Base-by-base conservation (phyloP, 2,329 filamentous ascomycete species). In the Biscogniauxia sp. region DNA sequence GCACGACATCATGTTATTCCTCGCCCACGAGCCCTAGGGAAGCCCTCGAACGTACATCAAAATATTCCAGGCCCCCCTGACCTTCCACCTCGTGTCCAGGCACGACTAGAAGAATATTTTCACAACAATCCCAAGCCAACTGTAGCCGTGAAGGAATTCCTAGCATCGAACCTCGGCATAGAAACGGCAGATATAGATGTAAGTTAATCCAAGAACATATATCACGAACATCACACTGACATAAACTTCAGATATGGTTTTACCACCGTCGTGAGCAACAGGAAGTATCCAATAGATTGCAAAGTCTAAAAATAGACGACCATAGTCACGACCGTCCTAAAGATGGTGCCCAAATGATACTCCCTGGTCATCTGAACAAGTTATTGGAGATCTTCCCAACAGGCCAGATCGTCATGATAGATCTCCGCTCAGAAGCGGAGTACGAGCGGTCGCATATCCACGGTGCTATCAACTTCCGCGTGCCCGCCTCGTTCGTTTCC, bases 101-200 rank as follows among this genome's bases (percentile, higher is more conserved):
- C 72, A 20, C 79, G 82, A 1, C 74, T 86, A 1, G 82, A 86
- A 57, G 78, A 81, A 25, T 85, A 84, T 61, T 86, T 82, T 63
- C 76, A 79, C 25, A 72, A 73, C 6, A 76, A 83, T 26, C 75
- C 80, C 1, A 69, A 78, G 1, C 83, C 83, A 1, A 82, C 76
- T 51, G 76, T 82, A 53, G 79, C 78, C 0, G 78, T 83, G 50
- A 79, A 79, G 41, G 82, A 82, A 50, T 81, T 84, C 67, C 74
- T 84, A 51, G 82, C 83, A 9, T 85, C 83, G 0, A 85, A 81
- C 50, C 71, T 85, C 2, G 80, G 81, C 15, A 79, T 84, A 23
- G 81, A 84, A 58, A 76, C 78, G 2, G 72, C 75, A 54, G 80
- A 84, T 63, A 76, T 86, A 26, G 77, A 83, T 59, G 77, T 82